Evolutionary conservation across 225 moss, liverwort and hornwort species (phyloP).

Genomic region (Rhytidiadelphus loreus): DNA sequence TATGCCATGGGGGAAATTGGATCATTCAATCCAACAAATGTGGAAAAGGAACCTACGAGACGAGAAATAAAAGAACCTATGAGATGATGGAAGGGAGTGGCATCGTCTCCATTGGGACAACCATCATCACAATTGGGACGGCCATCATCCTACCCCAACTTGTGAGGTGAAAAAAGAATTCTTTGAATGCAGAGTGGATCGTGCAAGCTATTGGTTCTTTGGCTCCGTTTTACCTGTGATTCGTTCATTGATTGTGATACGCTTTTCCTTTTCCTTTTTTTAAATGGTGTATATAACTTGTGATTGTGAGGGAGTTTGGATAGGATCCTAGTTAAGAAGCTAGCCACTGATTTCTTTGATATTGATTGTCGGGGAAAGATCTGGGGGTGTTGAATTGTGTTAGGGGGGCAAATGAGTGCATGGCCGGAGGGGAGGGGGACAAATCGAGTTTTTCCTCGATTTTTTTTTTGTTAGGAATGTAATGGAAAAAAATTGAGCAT

Average conservation of each 20-base stretch:
- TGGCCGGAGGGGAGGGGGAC: too few relatives aligned
- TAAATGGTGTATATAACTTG: rapidly evolving
- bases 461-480: not conserved
- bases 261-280: not conserved
- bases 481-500: not conserved
- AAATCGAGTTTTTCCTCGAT: too few relatives aligned
- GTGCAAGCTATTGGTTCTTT: not conserved
- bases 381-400: not conserved
- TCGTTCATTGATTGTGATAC: rapidly evolving
- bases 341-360: not conserved
- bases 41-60: not conserved
- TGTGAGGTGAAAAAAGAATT: not conserved
- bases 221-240: rapidly evolving
- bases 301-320: not conserved
- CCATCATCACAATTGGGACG: too few relatives aligned
- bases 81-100: too few relatives aligned
- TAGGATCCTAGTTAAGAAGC: rapidly evolving
- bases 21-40: not conserved
- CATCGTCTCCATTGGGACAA: too few relatives aligned
- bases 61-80: too few relatives aligned
- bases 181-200: not conserved
- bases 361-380: too few relatives aligned
- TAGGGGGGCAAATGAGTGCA: rapidly evolving
- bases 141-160: not conserved
- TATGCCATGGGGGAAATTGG: not conserved